Conservation (phyloP, 257 asterid species). For the Solanum arcanum region DNA sequence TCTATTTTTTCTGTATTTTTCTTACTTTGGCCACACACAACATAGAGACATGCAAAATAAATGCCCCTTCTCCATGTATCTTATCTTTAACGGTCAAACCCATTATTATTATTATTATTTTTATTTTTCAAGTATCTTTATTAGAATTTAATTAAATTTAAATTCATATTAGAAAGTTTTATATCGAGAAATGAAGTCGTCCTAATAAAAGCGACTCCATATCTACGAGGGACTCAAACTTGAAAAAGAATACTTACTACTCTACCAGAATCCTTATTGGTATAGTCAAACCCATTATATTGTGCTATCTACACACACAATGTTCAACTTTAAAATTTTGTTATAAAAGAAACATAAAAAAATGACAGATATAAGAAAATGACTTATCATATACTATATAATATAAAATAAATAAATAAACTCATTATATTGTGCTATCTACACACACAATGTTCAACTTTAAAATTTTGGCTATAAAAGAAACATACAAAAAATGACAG, state of each 20-base stretch:
- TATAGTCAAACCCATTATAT: not conserved
- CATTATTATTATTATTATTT: too few species aligned
- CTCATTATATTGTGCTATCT: not conserved
- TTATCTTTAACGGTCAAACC: not conserved
- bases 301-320: not conserved
- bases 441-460: not conserved
- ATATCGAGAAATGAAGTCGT: rapidly evolving
- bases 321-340: not conserved
- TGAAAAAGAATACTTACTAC: too few species aligned
- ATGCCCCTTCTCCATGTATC: not conserved
- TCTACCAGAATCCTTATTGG: too few species aligned
- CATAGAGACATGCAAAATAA: not conserved
- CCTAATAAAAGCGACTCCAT: too few species aligned
- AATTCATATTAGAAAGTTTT: rapidly evolving
- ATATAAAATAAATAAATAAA: not conserved
- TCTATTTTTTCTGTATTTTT: not conserved
- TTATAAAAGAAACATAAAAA: not conserved
- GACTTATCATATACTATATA: not conserved
- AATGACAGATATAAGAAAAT: not conserved
- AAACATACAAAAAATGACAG: not conserved
- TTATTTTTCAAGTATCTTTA: rapidly evolving
- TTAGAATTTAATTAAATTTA: too few species aligned
- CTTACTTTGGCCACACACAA: not conserved
- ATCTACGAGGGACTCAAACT: too few species aligned
- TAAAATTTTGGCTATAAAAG: not conserved